Base-by-base conservation (phyloP, 2,329 filamentous ascomycete genomes). In the Pseudocercospora ulei region DNA sequence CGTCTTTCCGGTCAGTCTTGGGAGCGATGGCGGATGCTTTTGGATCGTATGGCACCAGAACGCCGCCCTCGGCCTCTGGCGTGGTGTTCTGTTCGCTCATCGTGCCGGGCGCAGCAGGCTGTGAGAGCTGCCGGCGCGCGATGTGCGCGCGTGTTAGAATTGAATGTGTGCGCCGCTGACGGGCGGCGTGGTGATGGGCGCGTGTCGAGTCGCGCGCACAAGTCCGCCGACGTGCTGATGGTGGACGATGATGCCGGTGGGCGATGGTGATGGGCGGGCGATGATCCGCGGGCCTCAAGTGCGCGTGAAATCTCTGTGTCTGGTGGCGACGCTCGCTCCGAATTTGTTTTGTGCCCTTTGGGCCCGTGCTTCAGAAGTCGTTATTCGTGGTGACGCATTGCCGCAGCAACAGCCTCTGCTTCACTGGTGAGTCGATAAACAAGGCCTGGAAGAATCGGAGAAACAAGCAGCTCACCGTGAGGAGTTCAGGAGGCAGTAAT, bases 11-110 rank as follows among this genome's bases (percentile, higher is more conserved):
- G 3, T 27, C 26, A 12, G 26, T 22, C 13, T 22, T 45, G 16
- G 39, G 34, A 12, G 27, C 30, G 39, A 41, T 35, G 5, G 35
- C 35, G 12, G 24, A 38, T 5, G 30, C 39, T 29, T 38, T 24
- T 7, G 38, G 35, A 19, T 45, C 38, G 17, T 41, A 36, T 7
- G 29, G 9, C 23, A 12, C 27, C n/a, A 33, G 30, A 1, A 19
- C 20, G 18, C 20, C 30, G 30, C 30, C 30, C 8, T 22, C n/a
- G 11, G 30, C 23, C 5, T 13, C 30, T 13, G 20, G 30, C 30
- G 19, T 33, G n/a, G 20, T 8, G 17, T 33, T 7, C n/a, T 20
- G 8, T 20, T n/a, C 18, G 18, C 30, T 33, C 30, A 33, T 33
- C n/a, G 16, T 19, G 17, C 6, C 30, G 11, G n/a, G n/a, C 30